Evolutionary conservation across 2,329 filamentous ascomycete species (phyloP).

Genomic region (Amphichorda felina): DNA sequence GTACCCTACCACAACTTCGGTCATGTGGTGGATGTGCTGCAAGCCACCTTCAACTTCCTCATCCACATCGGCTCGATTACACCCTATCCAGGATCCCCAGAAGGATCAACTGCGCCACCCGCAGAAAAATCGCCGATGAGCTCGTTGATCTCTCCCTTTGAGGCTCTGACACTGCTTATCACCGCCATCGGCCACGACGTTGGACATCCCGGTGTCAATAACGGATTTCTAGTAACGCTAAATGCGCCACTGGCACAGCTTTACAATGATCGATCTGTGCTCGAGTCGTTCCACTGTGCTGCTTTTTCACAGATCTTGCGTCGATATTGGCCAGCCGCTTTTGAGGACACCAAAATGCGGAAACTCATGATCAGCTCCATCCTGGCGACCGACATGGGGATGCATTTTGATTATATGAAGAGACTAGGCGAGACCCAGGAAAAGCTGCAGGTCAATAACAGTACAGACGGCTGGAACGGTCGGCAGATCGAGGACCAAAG

Average conservation of each 20-base stretch:
- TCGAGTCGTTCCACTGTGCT: conserved; percentile 95
- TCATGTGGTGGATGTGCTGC: conserved; percentile 90
- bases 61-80: conserved; percentile 67
- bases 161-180: conserved; percentile 78
- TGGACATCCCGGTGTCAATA: conserved; percentile 95
- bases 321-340: conserved; percentile 78
- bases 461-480: conserved; percentile 62
- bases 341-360: conserved; percentile 68
- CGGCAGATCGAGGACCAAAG: conserved; percentile 67
- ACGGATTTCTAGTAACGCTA: conserved; percentile 84
- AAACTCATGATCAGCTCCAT: conserved; percentile 96
- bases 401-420: conserved; percentile 96
- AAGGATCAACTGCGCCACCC: not conserved
- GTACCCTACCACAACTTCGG: conserved; percentile 98
- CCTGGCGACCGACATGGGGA: conserved; percentile 90
- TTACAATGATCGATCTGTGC: conserved; percentile 92
- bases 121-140: conserved; percentile 54
- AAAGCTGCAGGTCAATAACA: conserved; percentile 56
- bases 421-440: conserved; percentile 71
- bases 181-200: conserved; percentile 98
- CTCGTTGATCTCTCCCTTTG: conserved; percentile 68
- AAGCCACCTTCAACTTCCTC: conserved; percentile 85
- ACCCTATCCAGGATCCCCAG: conserved; percentile 37
- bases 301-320: conserved; percentile 93
- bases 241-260: conserved; percentile 89